phyloP scores from a whole-genome alignment of 2,329 filamentous ascomycete species.

The Exophiala alcalophila region DNA sequence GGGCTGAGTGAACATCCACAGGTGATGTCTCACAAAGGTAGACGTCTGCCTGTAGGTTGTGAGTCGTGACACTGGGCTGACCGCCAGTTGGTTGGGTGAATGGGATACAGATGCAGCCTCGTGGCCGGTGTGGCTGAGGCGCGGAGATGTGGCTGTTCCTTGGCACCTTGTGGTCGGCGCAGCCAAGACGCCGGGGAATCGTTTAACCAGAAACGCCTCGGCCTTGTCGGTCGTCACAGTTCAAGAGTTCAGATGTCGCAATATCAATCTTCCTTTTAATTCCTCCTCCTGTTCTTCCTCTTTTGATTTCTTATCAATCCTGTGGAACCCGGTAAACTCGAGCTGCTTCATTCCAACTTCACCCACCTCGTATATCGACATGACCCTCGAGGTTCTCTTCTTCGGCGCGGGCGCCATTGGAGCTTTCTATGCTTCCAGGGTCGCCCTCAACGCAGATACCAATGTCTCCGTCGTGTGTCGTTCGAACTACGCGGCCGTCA shows the following conservation, averaged over 20 bases:
- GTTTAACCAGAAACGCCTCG: slow-evolving; percentile 6
- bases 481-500: slow-evolving; percentile 67
- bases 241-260: not conserved
- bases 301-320: slow-evolving; percentile 1
- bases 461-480: slow-evolving; percentile 68
- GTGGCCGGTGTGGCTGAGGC: slow-evolving; percentile 1
- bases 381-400: slow-evolving; percentile 29
- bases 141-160: not conserved
- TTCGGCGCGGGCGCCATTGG: slow-evolving; percentile 32
- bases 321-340: too few species aligned
- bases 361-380: slow-evolving; percentile 1
- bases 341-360: too few species aligned
- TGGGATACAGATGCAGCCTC: not conserved
- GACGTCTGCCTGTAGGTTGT: slow-evolving; percentile 15
- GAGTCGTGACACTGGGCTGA: not conserved
- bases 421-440: slow-evolving; percentile 29
- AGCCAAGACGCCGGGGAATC: slow-evolving; percentile 1
- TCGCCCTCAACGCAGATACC: slow-evolving; percentile 38
- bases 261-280: not conserved
- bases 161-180: not conserved
- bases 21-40: slow-evolving; percentile 12
- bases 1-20: slow-evolving; percentile 7
- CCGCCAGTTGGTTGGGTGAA: not conserved
- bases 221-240: slow-evolving; percentile 2
- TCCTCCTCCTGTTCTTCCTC: not conserved